phyloP scores from a whole-genome alignment of 495 filamentous ascomycete species.

The Hyaloscypha hepaticicola region DNA sequence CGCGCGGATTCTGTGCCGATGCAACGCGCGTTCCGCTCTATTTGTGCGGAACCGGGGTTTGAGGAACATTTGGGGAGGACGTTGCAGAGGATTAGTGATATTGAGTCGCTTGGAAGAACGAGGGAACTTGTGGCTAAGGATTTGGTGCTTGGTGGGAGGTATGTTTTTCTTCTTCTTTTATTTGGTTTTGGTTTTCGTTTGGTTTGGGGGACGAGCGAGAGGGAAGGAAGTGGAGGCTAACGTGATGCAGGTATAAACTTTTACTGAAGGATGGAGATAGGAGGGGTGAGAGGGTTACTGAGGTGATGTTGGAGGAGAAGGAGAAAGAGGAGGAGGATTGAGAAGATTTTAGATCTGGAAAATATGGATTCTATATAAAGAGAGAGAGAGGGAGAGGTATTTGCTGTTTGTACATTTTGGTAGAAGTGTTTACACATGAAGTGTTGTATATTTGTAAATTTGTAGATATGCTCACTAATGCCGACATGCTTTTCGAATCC shows the following conservation, averaged over 20 bases:
- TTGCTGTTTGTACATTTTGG: no score
- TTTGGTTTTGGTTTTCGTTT: no score
- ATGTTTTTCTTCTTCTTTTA: slow-evolving; percentile 68
- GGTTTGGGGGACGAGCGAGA: slow-evolving; percentile 36
- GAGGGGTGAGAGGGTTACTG: slow-evolving; percentile 21
- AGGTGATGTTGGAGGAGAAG: slow-evolving; percentile 20
- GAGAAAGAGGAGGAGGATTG: slow-evolving; percentile 16
- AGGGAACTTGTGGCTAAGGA: slow-evolving; percentile 89
- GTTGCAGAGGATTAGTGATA: slow-evolving; percentile 77
- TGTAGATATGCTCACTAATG: no score
- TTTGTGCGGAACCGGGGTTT: slow-evolving; percentile 72
- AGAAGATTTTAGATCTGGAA: background rate
- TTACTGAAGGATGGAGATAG: slow-evolving; percentile 15
- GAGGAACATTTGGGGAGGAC: slow-evolving; percentile 80
- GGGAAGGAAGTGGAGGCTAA: slow-evolving; percentile 33
- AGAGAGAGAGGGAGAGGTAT: no score
- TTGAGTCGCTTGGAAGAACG: slow-evolving; percentile 90
- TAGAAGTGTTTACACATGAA: no score
- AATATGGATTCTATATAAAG: background rate
- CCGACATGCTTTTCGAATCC: no score
- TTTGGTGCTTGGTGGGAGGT: slow-evolving; percentile 70
- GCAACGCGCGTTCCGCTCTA: slow-evolving; percentile 85
- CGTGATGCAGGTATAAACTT: no score
- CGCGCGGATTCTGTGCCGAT: slow-evolving; percentile 94
- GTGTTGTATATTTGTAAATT: no score